phyloP scores from a whole-genome alignment of 2,329 filamentous ascomycete genomes.

The Microcera coccophila region DNA sequence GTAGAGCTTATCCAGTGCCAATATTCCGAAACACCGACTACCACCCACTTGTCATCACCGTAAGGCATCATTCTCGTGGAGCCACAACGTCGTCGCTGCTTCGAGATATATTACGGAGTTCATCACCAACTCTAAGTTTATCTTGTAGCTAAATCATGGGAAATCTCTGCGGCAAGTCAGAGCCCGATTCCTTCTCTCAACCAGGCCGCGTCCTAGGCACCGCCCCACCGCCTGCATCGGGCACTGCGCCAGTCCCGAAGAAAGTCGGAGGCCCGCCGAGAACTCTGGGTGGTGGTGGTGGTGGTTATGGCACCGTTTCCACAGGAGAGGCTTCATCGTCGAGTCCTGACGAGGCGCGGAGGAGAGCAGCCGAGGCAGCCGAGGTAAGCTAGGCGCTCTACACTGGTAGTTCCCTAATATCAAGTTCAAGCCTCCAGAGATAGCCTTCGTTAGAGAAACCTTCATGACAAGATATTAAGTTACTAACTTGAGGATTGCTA shows the following conservation, averaged over 20 bases:
- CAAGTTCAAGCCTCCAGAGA: not conserved
- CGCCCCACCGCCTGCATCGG: constrained; percentile 40
- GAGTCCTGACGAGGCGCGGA: constrained; percentile 57
- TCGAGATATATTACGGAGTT: too few species aligned
- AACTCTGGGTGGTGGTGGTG: constrained; percentile 61
- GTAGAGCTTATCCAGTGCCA: not conserved
- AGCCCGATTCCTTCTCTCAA: constrained; percentile 63
- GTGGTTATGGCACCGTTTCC: too few species aligned
- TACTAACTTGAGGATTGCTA: constrained; percentile 30
- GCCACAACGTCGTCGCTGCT: too few species aligned
- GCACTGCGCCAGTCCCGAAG: constrained; percentile 50
- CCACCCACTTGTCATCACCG: not conserved
- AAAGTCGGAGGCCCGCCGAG: constrained; percentile 55
- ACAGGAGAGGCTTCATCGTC: constrained; percentile 23
- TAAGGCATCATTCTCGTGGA: not conserved
- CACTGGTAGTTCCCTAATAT: constrained; percentile 33
- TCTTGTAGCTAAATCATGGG: too few species aligned
- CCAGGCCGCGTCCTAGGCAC: constrained; percentile 70
- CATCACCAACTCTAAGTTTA: not conserved
- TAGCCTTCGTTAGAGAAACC: not conserved
- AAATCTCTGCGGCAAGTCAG: constrained; percentile 79
- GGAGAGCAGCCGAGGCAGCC: constrained; percentile 74
- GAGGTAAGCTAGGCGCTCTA: too few species aligned
- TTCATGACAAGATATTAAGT: not conserved
- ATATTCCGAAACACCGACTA: too few species aligned